Evolutionary conservation across 192 early-diverging fungal genomes (phyloP).

Genomic region (Podila epigama): DNA sequence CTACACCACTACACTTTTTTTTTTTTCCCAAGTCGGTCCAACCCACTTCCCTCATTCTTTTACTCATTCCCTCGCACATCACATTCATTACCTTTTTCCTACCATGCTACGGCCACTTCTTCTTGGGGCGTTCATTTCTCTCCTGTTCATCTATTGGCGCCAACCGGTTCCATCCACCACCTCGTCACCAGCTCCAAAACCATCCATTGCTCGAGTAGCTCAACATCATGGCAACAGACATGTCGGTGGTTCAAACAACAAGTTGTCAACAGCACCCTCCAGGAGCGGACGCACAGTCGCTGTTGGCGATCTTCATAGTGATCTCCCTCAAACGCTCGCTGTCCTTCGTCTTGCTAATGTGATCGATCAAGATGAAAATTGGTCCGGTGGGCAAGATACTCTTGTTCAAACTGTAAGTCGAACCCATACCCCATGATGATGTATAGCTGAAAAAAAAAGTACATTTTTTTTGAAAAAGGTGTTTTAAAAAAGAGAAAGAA

Average conservation of each 20-base stretch:
- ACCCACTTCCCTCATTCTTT: no score
- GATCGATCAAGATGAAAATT: conserved; percentile 59
- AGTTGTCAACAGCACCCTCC: background rate
- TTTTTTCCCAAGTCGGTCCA: no score
- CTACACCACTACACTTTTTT: no score
- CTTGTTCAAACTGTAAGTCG: conserved; percentile 69
- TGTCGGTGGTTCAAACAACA: background rate
- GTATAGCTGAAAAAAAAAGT: no score
- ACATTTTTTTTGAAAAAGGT: no score
- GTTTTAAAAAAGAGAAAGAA: no score
- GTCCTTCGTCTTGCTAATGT: conserved; percentile 67
- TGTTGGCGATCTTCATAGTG: conserved; percentile 77
- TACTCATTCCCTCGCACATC: background rate
- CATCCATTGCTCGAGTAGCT: background rate
- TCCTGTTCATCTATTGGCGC: conserved; percentile 1
- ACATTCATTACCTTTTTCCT: background rate
- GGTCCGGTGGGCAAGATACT: conserved; percentile 59
- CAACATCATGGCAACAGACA: background rate
- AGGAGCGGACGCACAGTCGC: conserved; percentile 59
- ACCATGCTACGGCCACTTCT: background rate
- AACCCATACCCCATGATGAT: no score
- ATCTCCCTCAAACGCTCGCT: conserved; percentile 55
- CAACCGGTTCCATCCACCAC: background rate
- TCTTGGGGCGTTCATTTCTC: background rate
- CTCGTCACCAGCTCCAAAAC: background rate